phyloP scores from a whole-genome alignment of 2,329 filamentous ascomycete genomes.

The Colletotrichum tamarilloi region DNA sequence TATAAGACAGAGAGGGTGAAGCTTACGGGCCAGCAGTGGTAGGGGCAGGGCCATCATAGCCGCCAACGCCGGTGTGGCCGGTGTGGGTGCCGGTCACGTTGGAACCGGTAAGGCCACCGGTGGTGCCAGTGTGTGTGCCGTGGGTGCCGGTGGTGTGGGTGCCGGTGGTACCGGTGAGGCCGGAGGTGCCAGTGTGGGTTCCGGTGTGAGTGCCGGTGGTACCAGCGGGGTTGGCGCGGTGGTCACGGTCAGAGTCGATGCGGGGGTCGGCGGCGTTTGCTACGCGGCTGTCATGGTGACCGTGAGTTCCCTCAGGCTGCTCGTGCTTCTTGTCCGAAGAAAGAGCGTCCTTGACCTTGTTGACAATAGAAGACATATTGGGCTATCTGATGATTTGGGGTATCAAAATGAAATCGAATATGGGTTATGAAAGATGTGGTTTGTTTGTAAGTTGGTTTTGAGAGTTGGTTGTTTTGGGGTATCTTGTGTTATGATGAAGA shows the following conservation, averaged over 20 bases:
- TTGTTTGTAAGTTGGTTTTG: conserved; percentile 9
- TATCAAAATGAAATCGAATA: conserved; percentile 29
- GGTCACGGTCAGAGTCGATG: conserved; percentile 62
- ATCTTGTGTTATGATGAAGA: conserved; percentile 37
- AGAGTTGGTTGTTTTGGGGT: conserved; percentile 29
- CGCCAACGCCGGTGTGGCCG: conserved; percentile 15
- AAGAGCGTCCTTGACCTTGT: conserved; percentile 70
- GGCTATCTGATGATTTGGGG: conserved; percentile 33
- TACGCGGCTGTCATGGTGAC: conserved; percentile 51
- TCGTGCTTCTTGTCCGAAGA: conserved; percentile 53
- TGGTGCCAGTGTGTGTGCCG: conserved; percentile 30
- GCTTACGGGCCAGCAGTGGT: conserved; percentile 46
- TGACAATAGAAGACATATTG: conserved; percentile 67
- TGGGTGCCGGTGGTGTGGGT: conserved; percentile 4
- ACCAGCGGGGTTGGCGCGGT: conserved; percentile 47
- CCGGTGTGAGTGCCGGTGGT: conserved; percentile 41
- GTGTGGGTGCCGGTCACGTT: conserved; percentile 12
- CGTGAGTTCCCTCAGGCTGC: conserved; percentile 37
- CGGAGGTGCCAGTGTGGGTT: conserved; percentile 34
- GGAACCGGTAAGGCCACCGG: conserved; percentile 30
- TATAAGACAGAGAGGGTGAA: background rate
- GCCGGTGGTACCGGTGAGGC: conserved; percentile 41
- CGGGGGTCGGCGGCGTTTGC: conserved; percentile 63
- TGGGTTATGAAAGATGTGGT: background rate
- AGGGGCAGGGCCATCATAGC: conserved; percentile 43